Conservation (phyloP, 2,329 filamentous ascomycete genomes). For the Dactylellina haptotyla region DNA sequence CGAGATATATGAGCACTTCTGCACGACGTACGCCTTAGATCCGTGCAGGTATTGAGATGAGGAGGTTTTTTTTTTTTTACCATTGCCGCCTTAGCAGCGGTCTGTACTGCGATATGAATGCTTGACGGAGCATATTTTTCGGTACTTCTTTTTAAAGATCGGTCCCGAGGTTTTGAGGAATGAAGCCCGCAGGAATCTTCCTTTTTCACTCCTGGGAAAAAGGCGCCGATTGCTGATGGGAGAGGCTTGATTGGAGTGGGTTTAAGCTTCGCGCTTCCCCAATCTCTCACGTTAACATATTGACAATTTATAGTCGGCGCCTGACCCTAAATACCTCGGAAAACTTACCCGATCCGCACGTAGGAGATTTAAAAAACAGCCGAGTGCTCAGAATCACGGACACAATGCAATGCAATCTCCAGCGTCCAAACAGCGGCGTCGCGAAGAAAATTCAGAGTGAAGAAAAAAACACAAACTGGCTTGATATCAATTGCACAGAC, state of each 20-base stretch:
- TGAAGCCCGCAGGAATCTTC: slow-evolving; percentile 26
- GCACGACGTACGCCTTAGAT: slow-evolving; percentile 6
- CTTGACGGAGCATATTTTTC: slow-evolving; percentile 46
- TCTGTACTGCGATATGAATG: slow-evolving; percentile 34
- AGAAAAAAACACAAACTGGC: slow-evolving; percentile 26
- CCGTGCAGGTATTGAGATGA: neutral
- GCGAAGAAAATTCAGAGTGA: neutral
- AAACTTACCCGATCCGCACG: slow-evolving; percentile 24
- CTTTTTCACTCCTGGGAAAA: neutral
- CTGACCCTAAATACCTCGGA: slow-evolving; percentile 8
- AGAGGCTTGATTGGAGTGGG: slow-evolving; percentile 4
- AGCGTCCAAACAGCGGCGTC: neutral
- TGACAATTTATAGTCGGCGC: slow-evolving; percentile 4
- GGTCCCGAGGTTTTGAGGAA: slow-evolving; percentile 37
- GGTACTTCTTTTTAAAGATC: neutral
- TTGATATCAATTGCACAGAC: slow-evolving; percentile 41
- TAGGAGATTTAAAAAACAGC: neutral
- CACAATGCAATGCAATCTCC: neutral
- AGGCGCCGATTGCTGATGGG: slow-evolving; percentile 15
- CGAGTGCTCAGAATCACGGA: neutral
- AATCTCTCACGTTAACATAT: no score
- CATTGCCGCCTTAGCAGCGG: slow-evolving; percentile 46
- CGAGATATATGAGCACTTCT: slow-evolving; percentile 13
- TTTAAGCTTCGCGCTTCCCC: no score
- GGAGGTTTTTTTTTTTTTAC: slow-evolving; percentile 5